These are phyloP conservation scores for Dimargaris xerosporica DNA, from an alignment of 192 early-diverging fungal species.

Conservation along the genomic window DNA sequence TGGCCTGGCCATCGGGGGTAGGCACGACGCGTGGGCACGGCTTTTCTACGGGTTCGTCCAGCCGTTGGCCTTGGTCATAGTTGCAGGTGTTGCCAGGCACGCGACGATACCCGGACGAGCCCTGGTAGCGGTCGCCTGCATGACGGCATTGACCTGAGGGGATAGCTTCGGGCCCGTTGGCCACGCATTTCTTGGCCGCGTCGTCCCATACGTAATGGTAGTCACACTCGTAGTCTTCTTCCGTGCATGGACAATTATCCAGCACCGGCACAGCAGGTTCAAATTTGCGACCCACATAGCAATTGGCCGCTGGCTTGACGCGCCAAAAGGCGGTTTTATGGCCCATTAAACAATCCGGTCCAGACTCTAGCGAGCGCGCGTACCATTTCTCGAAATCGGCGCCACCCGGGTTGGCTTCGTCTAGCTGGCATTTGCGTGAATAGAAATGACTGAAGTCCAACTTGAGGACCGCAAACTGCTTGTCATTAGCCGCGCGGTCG, in stretches of 20 bases:
- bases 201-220: constrained; percentile 48
- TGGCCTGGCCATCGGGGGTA: constrained; percentile 19
- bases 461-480: constrained; percentile 32
- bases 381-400: constrained; percentile 65
- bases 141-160: constrained; percentile 46
- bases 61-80: constrained; percentile 23
- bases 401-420: constrained; percentile 33
- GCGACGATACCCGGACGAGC: constrained; percentile 61
- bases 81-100: constrained; percentile 76
- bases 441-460: constrained; percentile 52
- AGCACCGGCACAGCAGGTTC: constrained; percentile 37
- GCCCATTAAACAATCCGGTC: constrained; percentile 74
- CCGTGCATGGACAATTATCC: constrained; percentile 56
- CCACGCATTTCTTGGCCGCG: constrained; percentile 38
- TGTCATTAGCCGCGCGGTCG: constrained; percentile 17
- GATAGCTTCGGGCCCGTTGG: constrained; percentile 33
- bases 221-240: constrained; percentile 89
- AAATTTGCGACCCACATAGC: constrained; percentile 50
- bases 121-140: constrained; percentile 46
- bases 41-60: constrained; percentile 41
- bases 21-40: constrained; percentile 28
- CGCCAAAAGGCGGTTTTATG: constrained; percentile 52
- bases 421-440: constrained; percentile 46
- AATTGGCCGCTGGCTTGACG: constrained; percentile 57
- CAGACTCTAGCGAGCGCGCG: constrained; percentile 25